phyloP scores from a whole-genome alignment of 495 filamentous ascomycete genomes.

The Aspergillus haitiensis region DNA sequence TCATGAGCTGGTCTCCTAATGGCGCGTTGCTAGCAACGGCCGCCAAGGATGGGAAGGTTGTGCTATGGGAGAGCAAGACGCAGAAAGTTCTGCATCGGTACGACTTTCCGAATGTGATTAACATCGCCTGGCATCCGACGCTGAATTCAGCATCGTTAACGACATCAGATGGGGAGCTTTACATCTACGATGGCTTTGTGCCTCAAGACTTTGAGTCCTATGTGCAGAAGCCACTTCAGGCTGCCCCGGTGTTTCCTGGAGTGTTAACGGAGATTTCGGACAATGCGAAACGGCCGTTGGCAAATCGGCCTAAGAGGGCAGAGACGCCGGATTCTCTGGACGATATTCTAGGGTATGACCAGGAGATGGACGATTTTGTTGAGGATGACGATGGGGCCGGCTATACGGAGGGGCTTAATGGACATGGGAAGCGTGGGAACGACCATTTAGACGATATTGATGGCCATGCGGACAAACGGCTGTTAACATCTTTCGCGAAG shows the following conservation, averaged over 20 bases:
- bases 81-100: constrained; percentile 68
- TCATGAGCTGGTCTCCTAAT: constrained; percentile 90
- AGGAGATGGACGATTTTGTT: constrained; percentile 76
- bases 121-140: constrained; percentile 86
- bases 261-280: constrained; percentile 70
- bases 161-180: constrained; percentile 85
- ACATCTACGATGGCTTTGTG: constrained; percentile 80
- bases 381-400: constrained; percentile 95
- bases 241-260: constrained; percentile 83
- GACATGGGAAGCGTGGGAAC: constrained; percentile 59
- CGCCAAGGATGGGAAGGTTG: constrained; percentile 74
- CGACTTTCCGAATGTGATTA: constrained; percentile 77
- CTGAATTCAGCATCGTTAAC: constrained; percentile 88
- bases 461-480: constrained; percentile 60
- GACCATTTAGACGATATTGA: constrained; percentile 51
- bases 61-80: constrained; percentile 87
- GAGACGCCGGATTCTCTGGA: constrained; percentile 60
- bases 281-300: constrained; percentile 56
- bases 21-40: constrained; percentile 83
- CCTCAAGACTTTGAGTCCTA: constrained; percentile 60
- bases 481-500: constrained; percentile 54
- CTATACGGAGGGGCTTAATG: constrained; percentile 67
- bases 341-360: constrained; percentile 52
- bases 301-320: constrained; percentile 55
- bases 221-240: constrained; percentile 62